Evolutionary conservation across 345 rosid species (phyloP).

Genomic region (Toxicodendron radicans): DNA sequence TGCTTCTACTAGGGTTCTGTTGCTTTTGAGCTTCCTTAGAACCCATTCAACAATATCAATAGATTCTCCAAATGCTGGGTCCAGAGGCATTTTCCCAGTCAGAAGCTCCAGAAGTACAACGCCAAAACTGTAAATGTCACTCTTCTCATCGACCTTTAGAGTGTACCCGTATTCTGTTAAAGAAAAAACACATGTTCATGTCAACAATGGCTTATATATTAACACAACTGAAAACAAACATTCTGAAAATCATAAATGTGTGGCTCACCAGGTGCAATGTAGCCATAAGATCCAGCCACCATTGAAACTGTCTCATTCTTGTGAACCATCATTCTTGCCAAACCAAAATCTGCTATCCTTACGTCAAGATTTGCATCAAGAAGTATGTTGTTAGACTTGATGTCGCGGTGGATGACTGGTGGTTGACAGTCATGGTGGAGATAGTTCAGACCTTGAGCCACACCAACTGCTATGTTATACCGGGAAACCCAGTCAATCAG

Average conservation of each 20-base stretch:
- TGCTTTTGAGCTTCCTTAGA: conserved; percentile 50
- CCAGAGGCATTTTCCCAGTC: conserved; percentile 80
- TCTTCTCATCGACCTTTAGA: conserved; percentile 81
- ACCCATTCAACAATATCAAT: conserved; percentile 74
- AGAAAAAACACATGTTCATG: not conserved
- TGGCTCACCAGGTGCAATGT: conserved; percentile 76
- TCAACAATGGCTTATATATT: not conserved
- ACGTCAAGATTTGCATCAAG: conserved; percentile 73
- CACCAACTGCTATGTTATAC: conserved; percentile 80
- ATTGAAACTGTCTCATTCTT: conserved; percentile 83
- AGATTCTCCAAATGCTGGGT: conserved; percentile 72
- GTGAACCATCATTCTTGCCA: conserved; percentile 82
- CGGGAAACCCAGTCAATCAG: conserved; percentile 90
- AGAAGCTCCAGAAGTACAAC: conserved; percentile 80
- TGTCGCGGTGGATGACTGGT: conserved; percentile 85
- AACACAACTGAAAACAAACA: not conserved
- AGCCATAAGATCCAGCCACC: conserved; percentile 95
- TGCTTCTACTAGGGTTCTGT: conserved; percentile 50
- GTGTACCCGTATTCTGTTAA: conserved; percentile 82
- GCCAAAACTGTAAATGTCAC: conserved; percentile 80
- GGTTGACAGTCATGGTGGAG: conserved; percentile 87
- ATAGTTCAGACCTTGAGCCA: conserved; percentile 85
- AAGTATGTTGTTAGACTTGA: conserved; percentile 84
- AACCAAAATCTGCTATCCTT: conserved; percentile 85
- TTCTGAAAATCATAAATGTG: not conserved